Evolutionary conservation across 2,329 filamentous ascomycete species (phyloP).

Genomic region (Aphanocladium album): DNA sequence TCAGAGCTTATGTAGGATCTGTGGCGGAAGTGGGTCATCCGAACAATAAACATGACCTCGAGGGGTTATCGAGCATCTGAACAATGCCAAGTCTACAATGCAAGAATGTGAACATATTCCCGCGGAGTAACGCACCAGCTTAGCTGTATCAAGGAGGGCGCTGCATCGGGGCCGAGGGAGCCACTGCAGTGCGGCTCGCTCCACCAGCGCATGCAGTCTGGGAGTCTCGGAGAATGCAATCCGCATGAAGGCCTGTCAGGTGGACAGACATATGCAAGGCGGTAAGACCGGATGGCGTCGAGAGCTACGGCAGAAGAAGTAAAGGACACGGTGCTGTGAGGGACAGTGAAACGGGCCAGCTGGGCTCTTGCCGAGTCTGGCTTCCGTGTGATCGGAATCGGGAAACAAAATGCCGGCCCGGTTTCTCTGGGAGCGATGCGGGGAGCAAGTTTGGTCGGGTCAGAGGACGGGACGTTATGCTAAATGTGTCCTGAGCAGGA

Average conservation of each 20-base stretch:
- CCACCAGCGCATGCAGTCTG: background rate
- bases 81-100: background rate
- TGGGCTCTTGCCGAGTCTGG: background rate
- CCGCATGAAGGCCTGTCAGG: background rate
- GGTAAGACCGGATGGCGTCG: background rate
- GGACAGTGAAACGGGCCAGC: background rate
- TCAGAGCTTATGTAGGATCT: background rate
- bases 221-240: background rate
- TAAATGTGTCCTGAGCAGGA: background rate
- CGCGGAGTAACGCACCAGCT: too few species aligned
- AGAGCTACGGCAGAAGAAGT: background rate
- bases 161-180: background rate
- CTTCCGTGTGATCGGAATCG: slow-evolving; percentile 12
- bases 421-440: background rate
- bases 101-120: background rate
- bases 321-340: too few species aligned
- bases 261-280: background rate
- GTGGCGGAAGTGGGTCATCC: background rate
- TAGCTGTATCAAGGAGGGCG: background rate
- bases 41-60: background rate
- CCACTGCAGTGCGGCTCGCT: background rate
- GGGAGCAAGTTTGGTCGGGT: background rate
- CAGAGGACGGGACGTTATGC: background rate
- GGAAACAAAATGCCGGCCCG: slow-evolving; percentile 1
- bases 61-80: background rate